Percentiles rank a stretch among this genome's conserved stretches.
Evolutionary conservation across 306 rosid species (phyloP).

Genomic region (Lathyrus tuberosus): DNA sequence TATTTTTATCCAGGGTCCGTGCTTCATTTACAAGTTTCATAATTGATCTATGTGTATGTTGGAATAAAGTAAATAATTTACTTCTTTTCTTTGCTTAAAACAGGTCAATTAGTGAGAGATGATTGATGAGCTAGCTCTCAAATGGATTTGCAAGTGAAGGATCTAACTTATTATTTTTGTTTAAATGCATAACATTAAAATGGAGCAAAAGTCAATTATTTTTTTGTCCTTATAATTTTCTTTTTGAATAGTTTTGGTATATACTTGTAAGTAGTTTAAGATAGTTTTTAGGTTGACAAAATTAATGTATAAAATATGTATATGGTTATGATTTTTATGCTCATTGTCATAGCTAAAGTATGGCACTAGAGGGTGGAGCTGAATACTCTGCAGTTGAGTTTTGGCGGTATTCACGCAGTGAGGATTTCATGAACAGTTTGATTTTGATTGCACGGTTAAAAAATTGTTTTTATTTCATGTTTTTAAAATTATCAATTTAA

Average conservation of each 20-base stretch:
- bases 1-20: no score
- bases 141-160: slow-evolving; percentile 36
- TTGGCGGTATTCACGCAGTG: no score
- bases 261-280: slow-evolving; percentile 20
- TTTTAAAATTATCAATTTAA: no score
- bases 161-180: slow-evolving; percentile 3
- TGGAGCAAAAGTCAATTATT: not conserved
- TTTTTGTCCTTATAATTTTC: not conserved
- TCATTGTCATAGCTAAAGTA: not conserved
- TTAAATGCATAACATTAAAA: not conserved
- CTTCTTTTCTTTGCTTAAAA: slow-evolving; percentile 37
- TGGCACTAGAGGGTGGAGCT: no score
- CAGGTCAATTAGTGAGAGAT: slow-evolving; percentile 50
- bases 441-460: no score
- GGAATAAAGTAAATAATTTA: slow-evolving; percentile 4
- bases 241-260: not conserved
- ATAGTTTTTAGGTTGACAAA: slow-evolving; percentile 26
- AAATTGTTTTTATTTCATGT: no score
- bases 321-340: slow-evolving; percentile 13
- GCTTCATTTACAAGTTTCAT: no score
- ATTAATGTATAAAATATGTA: slow-evolving; percentile 13
- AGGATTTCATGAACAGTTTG: no score
- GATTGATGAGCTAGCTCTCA: slow-evolving; percentile 42
- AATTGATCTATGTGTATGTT: not conserved
- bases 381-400: no score